phyloP scores from a whole-genome alignment of 495 filamentous ascomycete genomes.

The Neurospora sp. region DNA sequence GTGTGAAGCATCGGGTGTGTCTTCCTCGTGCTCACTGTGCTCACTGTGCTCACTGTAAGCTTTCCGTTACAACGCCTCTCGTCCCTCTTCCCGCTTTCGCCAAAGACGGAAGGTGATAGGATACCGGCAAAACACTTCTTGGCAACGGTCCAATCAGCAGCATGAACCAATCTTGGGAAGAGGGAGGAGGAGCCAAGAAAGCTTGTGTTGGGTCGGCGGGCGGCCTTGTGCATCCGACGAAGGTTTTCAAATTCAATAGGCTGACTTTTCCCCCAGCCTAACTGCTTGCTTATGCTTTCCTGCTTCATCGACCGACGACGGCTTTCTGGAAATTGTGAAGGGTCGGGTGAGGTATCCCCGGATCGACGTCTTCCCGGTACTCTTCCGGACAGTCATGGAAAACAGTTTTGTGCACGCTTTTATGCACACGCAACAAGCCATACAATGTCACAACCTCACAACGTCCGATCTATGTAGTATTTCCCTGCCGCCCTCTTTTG shows the following conservation, averaged over 20 bases:
- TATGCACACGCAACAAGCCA: not conserved
- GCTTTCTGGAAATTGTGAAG: not conserved
- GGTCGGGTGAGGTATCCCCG: not conserved
- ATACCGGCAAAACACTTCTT: not conserved
- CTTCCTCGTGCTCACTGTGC: not conserved
- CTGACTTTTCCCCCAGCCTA: too few relatives aligned
- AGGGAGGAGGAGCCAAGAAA: not conserved
- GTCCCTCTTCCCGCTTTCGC: not conserved
- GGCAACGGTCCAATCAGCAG: not conserved
- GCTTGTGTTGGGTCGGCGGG: not conserved
- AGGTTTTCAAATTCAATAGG: not conserved
- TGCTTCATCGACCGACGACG: not conserved
- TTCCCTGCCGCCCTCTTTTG: not conserved
- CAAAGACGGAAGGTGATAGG: not conserved
- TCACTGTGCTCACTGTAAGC: not conserved
- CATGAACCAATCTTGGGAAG: not conserved
- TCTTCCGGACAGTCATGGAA: not conserved
- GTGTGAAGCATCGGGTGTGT: not conserved
- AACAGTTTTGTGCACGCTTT: not conserved
- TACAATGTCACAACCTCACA: not conserved
- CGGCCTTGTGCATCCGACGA: not conserved
- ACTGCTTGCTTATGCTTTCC: too few relatives aligned
- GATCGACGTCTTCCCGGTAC: not conserved
- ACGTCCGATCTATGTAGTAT: not conserved
- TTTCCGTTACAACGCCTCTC: not conserved